Conservation (phyloP, 2,329 filamentous ascomycete species). For the Colletotrichum ledebouriae region DNA sequence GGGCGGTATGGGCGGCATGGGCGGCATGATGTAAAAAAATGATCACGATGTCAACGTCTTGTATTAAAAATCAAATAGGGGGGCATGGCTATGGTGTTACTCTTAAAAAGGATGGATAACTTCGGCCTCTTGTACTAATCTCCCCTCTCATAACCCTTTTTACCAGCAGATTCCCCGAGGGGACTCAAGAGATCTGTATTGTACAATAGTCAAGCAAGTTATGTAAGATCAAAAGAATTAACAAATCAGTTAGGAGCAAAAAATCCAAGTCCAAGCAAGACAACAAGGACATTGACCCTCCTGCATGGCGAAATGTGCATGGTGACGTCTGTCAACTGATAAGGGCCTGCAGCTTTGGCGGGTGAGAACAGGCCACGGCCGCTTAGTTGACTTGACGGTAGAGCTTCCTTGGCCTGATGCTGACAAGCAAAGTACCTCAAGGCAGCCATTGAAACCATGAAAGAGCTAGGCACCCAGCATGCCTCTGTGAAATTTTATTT, state of each 20-base stretch:
- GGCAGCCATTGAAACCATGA: slow-evolving; percentile 20
- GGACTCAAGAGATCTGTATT: slow-evolving; percentile 42
- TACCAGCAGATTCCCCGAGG: slow-evolving; percentile 40
- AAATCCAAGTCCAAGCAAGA: slow-evolving; percentile 3
- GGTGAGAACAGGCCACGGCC: slow-evolving; percentile 14
- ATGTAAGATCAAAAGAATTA: slow-evolving; percentile 41
- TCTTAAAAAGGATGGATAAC: slow-evolving; percentile 53
- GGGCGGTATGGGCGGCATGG: slow-evolving; percentile 72
- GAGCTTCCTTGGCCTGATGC: slow-evolving; percentile 16
- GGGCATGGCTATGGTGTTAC: slow-evolving; percentile 66
- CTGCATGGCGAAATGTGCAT: slow-evolving; percentile 14
- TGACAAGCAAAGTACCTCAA: slow-evolving; percentile 10
- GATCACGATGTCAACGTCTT: slow-evolving; percentile 42
- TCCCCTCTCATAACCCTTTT: slow-evolving; percentile 38
- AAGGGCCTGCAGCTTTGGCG: background rate
- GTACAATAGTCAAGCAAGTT: slow-evolving; percentile 43
- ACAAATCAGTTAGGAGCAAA: slow-evolving; percentile 32
- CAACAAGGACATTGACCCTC: slow-evolving; percentile 13
- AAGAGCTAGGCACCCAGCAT: background rate
- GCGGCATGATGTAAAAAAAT: slow-evolving; percentile 70
- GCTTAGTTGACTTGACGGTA: slow-evolving; percentile 27
- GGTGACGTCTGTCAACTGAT: slow-evolving; percentile 20
- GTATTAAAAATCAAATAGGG: slow-evolving; percentile 49
- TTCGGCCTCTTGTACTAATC: slow-evolving; percentile 49
- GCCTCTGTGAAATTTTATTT: background rate